Evolutionary conservation across 208 protist genomes (phyloP).

Genomic region (Leishmania turanica): DNA sequence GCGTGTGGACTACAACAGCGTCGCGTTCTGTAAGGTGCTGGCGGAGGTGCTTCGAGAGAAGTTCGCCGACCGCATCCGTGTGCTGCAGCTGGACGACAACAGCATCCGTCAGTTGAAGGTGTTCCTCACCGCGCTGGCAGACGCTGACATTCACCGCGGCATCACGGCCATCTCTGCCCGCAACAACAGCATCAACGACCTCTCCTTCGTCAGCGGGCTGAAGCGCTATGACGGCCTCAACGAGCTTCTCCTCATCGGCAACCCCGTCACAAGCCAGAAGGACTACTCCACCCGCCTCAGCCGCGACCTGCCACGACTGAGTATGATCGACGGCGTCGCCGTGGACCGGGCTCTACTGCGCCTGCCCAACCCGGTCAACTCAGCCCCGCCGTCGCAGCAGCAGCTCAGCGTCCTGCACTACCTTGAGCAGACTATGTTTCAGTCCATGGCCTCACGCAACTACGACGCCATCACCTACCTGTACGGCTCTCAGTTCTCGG

Average conservation of each 20-base stretch:
- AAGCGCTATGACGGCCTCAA: slow-evolving; percentile 62
- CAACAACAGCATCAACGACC: slow-evolving; percentile 67
- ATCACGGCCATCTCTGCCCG: slow-evolving; percentile 77
- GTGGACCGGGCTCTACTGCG: slow-evolving; percentile 56
- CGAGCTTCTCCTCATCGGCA: slow-evolving; percentile 75
- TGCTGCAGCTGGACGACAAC: slow-evolving; percentile 72
- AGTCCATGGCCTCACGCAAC: slow-evolving; percentile 26
- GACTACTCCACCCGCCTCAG: slow-evolving; percentile 56
- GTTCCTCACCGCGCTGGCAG: slow-evolving; percentile 69
- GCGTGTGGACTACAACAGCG: slow-evolving; percentile 86
- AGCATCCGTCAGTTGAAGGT: slow-evolving; percentile 59
- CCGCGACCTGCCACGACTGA: slow-evolving; percentile 50
- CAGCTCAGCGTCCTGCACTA: slow-evolving; percentile 37
- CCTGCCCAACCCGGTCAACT: slow-evolving; percentile 73
- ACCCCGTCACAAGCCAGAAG: slow-evolving; percentile 41
- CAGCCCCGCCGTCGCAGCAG: slow-evolving; percentile 28
- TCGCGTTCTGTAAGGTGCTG: slow-evolving; percentile 76
- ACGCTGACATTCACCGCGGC: slow-evolving; percentile 57
- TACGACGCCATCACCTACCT: slow-evolving; percentile 24
- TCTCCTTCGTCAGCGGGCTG: slow-evolving; percentile 59
- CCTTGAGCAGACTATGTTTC: slow-evolving; percentile 37
- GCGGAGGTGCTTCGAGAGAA: slow-evolving; percentile 67
- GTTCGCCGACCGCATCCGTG: slow-evolving; percentile 57
- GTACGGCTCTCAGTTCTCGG: slow-evolving; percentile 32
- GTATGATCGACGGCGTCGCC: slow-evolving; percentile 59